Conservation (phyloP, 768 basidiomycete species). For the Dictyophora rubrovolvata region DNA sequence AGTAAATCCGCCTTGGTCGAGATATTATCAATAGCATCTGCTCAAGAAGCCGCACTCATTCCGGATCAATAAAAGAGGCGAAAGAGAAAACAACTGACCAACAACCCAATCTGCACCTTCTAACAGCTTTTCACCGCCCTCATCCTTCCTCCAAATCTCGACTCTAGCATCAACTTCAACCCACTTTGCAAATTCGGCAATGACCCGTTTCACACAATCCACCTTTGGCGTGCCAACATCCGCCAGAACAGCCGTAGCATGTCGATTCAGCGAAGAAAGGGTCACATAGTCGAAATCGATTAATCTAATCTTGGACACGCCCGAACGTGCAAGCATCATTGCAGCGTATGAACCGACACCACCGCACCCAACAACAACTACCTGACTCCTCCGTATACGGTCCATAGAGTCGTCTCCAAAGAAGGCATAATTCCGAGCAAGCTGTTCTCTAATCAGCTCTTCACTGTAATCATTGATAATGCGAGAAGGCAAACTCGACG, state of each 20-base stretch:
- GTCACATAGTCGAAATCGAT: constrained; percentile 96
- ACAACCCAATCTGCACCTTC: constrained; percentile 92
- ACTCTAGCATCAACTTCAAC: constrained; percentile 75
- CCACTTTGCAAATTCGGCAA: constrained; percentile 73
- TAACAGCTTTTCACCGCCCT: constrained; percentile 53
- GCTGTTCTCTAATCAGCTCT: constrained; percentile 75
- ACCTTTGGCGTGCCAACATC: constrained; percentile 97
- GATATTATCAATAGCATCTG: constrained; percentile 97
- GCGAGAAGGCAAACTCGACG: not conserved
- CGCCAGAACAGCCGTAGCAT: constrained; percentile 77
- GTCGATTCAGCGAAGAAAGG: constrained; percentile 87
- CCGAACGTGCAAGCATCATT: constrained; percentile 88
- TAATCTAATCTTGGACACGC: constrained; percentile 67
- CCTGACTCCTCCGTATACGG: constrained; percentile 60
- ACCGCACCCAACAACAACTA: constrained; percentile 89
- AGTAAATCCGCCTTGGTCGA: constrained; percentile 92
- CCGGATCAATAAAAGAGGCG: constrained; percentile 5
- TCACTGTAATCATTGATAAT: constrained; percentile 49
- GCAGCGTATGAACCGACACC: constrained; percentile 97
- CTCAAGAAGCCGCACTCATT: not conserved
- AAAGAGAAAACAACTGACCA: constrained; percentile 33
- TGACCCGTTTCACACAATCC: constrained; percentile 53
- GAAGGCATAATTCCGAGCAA: constrained; percentile 91
- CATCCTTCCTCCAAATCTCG: constrained; percentile 81
- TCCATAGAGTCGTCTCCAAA: constrained; percentile 85